Base-by-base conservation (phyloP, 108 stramenopile genomes). In the Skeletonema potamos region DNA sequence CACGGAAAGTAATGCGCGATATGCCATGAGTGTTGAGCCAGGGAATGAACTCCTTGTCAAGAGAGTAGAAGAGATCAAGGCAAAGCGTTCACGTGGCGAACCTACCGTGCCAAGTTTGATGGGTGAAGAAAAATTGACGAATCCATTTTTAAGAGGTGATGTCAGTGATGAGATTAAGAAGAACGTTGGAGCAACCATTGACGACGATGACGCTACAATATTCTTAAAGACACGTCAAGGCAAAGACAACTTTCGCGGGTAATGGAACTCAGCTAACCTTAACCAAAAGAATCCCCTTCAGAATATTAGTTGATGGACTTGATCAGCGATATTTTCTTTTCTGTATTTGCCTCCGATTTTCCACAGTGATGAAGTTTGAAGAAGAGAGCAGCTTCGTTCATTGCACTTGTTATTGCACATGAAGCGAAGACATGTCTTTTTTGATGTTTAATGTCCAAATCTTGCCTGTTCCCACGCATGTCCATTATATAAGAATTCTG, bases 351-450 rank as follows among this genome's bases (percentile, higher is more conserved):
- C 6, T 54, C 72, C 24, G 46, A 62, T 20, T 65, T 58, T 11
- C 87, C 76, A 64, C 94, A 95, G 64, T 92, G 87, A 46, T 92
- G 80, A 27, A 89, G 41, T 65, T 92, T 95, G 82, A 79, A 95
- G 59, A 81, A 92, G 13, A 79, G 77, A 2, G 85, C 85, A 29
- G 89, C 92, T 70, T 84, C 88, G 60, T 95, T 95, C 57, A 95
- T 66, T 26, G 80, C 73, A n/a, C 63, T 69, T 36, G 87, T 92
- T 65, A 93, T 79, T 11, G 63, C 65, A 74, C 94, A 95, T 13
- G 91, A 58, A 67, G 86, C 84, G 60, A 91, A 95, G 8, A 75
- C 86, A 27, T 88, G 64, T 37, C 86, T 66, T 54, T 88, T 82
- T 34, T 64, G 82, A 54, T 66, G 58, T n/a, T 85, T 74, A n/a